A percentile compares a stretch with the other conserved stretches of the same genome.
Conservation (phyloP, 768 basidiomycete species). For the Tremella yokohamensis region DNA sequence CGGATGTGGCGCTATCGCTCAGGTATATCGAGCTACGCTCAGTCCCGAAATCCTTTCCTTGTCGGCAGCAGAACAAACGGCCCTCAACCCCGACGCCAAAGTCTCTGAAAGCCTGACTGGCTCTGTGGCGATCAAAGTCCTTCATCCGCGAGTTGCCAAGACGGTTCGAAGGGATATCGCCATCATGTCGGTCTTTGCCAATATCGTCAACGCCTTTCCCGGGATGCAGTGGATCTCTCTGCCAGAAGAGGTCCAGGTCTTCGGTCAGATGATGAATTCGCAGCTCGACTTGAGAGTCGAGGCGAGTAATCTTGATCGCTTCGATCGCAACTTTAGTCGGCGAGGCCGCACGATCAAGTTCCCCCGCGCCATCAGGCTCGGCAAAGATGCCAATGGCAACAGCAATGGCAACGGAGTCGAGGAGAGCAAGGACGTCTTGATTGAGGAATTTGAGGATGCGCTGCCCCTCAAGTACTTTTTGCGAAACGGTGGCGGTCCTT, state of each 20-base stretch:
- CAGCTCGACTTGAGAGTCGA: conserved; percentile 89
- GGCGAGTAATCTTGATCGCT: conserved; percentile 76
- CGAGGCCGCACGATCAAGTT: conserved; percentile 79
- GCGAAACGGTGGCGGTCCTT: conserved; percentile 85
- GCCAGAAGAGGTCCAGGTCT: conserved; percentile 89
- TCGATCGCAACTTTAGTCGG: conserved; percentile 76
- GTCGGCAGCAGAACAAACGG: conserved; percentile 72
- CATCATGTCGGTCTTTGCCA: conserved; percentile 93
- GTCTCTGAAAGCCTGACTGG: conserved; percentile 53
- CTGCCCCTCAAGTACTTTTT: conserved; percentile 82
- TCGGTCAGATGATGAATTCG: conserved; percentile 92
- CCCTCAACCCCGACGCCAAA: conserved; percentile 53
- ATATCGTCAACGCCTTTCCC: conserved; percentile 69
- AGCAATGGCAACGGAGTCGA: conserved; percentile 8
- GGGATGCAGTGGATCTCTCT: conserved; percentile 96
- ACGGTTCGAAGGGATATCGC: conserved; percentile 82
- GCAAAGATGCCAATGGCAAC: conserved; percentile 57
- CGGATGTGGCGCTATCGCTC: conserved; percentile 98
- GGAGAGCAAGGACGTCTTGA: conserved; percentile 60
- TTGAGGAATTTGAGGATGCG: conserved; percentile 92
- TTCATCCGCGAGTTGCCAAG: conserved; percentile 80
- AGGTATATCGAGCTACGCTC: conserved; percentile 86
- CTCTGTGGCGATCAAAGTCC: conserved; percentile 89
- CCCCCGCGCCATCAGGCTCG: conserved; percentile 69
- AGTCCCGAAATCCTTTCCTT: conserved; percentile 73